Evolutionary conservation across 495 filamentous ascomycete species (phyloP), one percentile per base, ranked within the genome.

Genomic region (Thermochaetoides thermophila): DNA sequence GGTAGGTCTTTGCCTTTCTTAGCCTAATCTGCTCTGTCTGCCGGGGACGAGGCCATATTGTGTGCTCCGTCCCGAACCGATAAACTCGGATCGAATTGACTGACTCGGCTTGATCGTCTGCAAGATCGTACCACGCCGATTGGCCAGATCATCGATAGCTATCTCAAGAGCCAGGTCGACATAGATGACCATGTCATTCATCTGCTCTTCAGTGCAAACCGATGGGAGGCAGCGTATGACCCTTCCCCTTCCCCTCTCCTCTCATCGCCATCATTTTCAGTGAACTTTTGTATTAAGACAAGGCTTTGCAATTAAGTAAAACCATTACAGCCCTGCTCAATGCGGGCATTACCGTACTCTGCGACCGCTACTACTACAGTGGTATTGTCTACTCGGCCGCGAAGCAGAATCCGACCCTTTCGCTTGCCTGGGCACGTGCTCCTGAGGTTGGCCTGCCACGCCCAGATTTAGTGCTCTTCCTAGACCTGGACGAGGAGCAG

Each of bases 351-450:
- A 92, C 74, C 0, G 67, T 97, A 7, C 68, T 97, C 18, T 72
- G 86, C 33, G 89, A 97, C 55, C 75, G 89, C 25, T 97, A 95
- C 57, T 91, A 87, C 46, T 84, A 94, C 58, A 84, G 77, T 22
- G 89, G 89, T 12, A 78, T 82, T 29, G 84, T 94, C 13, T 97
- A 96, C 59, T 82, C 77, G n/a, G 81, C 84, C n/a, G 89, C 89
- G 0, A 95, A 95, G 46, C 62, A 69, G 15, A 81, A 81, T 46
- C 71, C 74, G 6, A 59, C 55, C 5, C 64, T 94, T 7, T 63
- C 69, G 1, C 56, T 96, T 5, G 55, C 68, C 3, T 95, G 87
- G 82, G 83, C 82, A 25, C 66, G 69, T 27, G 68, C 72, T 23
- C 84, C 89, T 4, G 89, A 97, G 46, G 64, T 81, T 14, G 89